Base-by-base conservation (phyloP, 2,329 filamentous ascomycete genomes). In the Trematosphaeria pertusa region DNA sequence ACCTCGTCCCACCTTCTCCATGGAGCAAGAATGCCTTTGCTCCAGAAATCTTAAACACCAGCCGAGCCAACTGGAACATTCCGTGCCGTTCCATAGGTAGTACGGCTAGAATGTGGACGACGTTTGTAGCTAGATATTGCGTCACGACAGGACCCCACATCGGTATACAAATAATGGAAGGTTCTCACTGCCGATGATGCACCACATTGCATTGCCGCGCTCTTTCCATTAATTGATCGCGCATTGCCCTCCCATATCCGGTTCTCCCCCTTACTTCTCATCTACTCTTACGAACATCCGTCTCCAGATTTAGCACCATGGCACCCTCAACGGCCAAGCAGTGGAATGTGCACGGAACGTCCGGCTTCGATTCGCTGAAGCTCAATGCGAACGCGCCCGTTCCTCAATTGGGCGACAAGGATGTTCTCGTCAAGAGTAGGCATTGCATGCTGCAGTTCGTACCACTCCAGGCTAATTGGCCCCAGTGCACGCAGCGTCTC, bases 351-450 rank as follows among this genome's bases (percentile, higher is more conserved):
- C 71, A 73, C 24, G 78, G 78, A 54, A 73, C 77, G 31, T 78
- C 76, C 40, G 82, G 77, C 57, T 87, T 89, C 59, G 82, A 88
- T 36, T 76, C 75, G 32, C 76, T 91, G 59, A 80, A 82, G 58
- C 72, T 79, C 48, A 77, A 84, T 39, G 75, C 79, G 37, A 70
- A 74, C 30, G 77, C 72, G 0, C 61, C 78, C 1, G 62, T 89
- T 2, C 84, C 86, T 11, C 72, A 83, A 54, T 64, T 87, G 1
- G 87, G 87, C 36, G 87, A 90, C 43, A 81, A 82, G 51, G 84
- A 92, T 19, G 87, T 91, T 5, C 78, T 92, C 24, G 84, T 92
- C 58, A 87, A 87, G 70, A 77, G 76, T 77, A 63, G 42, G 67
- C 42, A 38, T 1, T 6, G 6, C 21, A 24, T 32, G 12, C 19